Base-by-base conservation (phyloP, 2,329 filamentous ascomycete species). In the Hymenoscyphus fructigenus region DNA sequence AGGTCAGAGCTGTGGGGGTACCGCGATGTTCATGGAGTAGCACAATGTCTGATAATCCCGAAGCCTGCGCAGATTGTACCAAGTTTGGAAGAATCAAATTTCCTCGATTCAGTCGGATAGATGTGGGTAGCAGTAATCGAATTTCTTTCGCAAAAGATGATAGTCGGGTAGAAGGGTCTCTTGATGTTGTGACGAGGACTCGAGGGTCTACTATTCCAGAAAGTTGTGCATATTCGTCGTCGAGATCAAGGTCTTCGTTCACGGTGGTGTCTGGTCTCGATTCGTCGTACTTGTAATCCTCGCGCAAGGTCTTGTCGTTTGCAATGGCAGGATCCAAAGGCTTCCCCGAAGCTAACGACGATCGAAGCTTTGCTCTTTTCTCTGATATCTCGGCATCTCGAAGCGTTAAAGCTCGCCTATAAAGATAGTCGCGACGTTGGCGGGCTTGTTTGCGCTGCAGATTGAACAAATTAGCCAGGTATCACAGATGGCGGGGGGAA, bases 261-360 rank as follows among this genome's bases (percentile, higher is more conserved):
- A 82, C 81, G 2, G 83, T 87, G 62, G 88, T 80, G 71, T 93
- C 90, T 26, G 85, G 84, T 28, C 87, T 81, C 3, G 92, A 91
- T 78, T 97, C 94, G 76, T 99, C 95, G 76, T 94, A 99, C 75
- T 93, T 93, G 80, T 91, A 97, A 76, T 98, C 92, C 75, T 91
- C 89, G 55, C 93, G 87, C 63, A 99, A 80, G 34, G 85, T 76
- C 78, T 92, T 92, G 79, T 99, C 94, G 74, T 96, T 91, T 63
- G 93, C 92, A 70, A 98, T 91, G 41, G 85, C 83, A 28, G 91
- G 86, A 71, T 94, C 91, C 58, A 97, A 80, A 9, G 92, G 91
- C 75, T 95, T 96, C 69, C 95, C 95, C 10, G 91, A 92, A 26
- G 95, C 94, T 60, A 98, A 84, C 10, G 93, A 93, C 38, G 89